Evolutionary conservation across 331 rosid species (phyloP), one percentile per base, ranked within the genome.

Genomic region (Malus hybrid): DNA sequence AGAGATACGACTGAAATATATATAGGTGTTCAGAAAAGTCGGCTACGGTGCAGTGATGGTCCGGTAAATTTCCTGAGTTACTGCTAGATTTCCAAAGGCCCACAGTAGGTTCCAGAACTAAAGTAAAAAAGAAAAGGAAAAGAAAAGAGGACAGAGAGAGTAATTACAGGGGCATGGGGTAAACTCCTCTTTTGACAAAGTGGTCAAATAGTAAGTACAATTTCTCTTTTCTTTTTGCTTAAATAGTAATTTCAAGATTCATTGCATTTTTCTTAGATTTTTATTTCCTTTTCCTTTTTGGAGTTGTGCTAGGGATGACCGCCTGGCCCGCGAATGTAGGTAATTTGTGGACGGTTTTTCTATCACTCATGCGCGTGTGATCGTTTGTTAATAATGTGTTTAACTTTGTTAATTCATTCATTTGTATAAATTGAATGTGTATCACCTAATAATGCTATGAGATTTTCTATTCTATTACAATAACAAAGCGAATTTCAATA

Each of bases 1-100:
- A 72, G 67, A 60, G 18, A 73, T 10, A 61, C 67, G 76, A 57
- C 6, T 19, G 70, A 11, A 65, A 72, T 22, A 15, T 59, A 59
- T 60, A 61, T 36, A 73, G 11, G 56, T 59, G 67, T 54, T 5
- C 36, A 15, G 20, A 72, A 27, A 20, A 24, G 76, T 56, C 76
- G 68, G 39, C 68, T 20, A 24, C 57, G 15, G 6, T 15, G 56
- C 67, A 22, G 28, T 57, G 15, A 59, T 36, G 31, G 52, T 42
- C 4, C 76, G 16, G 59, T 73, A 60, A 73, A 60, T 59, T 5
- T 60, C 69, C 15, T 10, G 19, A 36, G 6, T 39, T 42, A 61
- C 57, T 15, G 68, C 29, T 73, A 60, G 68, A 64, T 31, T 32
- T 64, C 22, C 44, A 0, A 64, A 22, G 66, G 34, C 7, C 16